Percentiles rank a stretch among this genome's conserved stretches.
phyloP scores from a whole-genome alignment of 805 yeast genomes.

The Spencermartinsiella europaea region DNA sequence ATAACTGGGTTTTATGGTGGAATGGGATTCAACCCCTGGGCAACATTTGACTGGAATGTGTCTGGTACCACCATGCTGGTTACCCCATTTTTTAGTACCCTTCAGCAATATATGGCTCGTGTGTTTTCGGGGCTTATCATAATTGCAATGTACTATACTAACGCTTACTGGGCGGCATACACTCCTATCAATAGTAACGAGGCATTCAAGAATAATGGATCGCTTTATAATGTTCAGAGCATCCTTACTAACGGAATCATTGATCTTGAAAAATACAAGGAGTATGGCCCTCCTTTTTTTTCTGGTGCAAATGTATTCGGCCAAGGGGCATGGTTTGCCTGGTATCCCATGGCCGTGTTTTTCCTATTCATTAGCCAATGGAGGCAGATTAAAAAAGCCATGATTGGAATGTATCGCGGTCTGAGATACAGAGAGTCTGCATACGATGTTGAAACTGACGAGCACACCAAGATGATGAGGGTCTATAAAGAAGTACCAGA shows the following conservation, averaged over 20 bases:
- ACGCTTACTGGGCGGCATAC: slow-evolving; percentile 45
- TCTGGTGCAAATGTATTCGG: slow-evolving; percentile 48
- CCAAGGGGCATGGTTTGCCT: slow-evolving; percentile 48
- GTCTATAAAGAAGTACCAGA: slow-evolving; percentile 61
- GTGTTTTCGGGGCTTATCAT: slow-evolving; percentile 11
- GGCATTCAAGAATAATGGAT: slow-evolving; percentile 40
- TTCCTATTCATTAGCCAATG: slow-evolving; percentile 44
- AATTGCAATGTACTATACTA: slow-evolving; percentile 37
- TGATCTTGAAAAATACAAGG: slow-evolving; percentile 40
- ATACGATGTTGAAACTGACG: slow-evolving; percentile 26
- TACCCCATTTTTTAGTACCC: slow-evolving; percentile 7
- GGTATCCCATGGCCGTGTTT: slow-evolving; percentile 49
- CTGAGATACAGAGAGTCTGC: slow-evolving; percentile 15
- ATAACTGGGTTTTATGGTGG: slow-evolving; percentile 49
- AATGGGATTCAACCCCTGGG: slow-evolving; percentile 42
- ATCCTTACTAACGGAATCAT: slow-evolving; percentile 40
- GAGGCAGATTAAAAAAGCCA: slow-evolving; percentile 18
- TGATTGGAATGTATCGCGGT: slow-evolving; percentile 24
- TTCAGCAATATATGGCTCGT: slow-evolving; percentile 6
- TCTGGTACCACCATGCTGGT: slow-evolving; percentile 12
- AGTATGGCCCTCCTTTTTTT: too few relatives aligned
- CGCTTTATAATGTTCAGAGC: slow-evolving; percentile 38
- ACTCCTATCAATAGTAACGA: slow-evolving; percentile 45
- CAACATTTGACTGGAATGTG: slow-evolving; percentile 43
- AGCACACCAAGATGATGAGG: slow-evolving; percentile 37